Evolutionary conservation across 2,329 filamentous ascomycete species (phyloP).

Genomic region (Fusarium illudens): DNA sequence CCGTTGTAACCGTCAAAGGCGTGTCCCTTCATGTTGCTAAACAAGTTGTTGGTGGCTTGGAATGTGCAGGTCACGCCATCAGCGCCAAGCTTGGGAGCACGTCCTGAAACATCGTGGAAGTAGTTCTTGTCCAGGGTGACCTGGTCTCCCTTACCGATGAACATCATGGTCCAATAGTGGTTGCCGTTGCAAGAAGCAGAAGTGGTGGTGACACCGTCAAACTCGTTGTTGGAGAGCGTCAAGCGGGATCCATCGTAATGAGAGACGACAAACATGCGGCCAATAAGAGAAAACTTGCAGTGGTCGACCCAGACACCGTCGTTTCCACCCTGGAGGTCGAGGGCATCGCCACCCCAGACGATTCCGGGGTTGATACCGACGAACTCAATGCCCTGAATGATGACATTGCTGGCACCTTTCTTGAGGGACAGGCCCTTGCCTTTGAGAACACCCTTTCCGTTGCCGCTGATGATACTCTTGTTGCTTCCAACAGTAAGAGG

Average conservation of each 20-base stretch:
- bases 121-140: slow-evolving; percentile 41
- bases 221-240: slow-evolving; percentile 52
- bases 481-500: slow-evolving; percentile 41
- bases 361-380: slow-evolving; percentile 53
- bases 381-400: slow-evolving; percentile 60
- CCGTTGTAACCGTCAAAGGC: slow-evolving; percentile 60
- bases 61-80: slow-evolving; percentile 31
- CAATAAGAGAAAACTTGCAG: slow-evolving; percentile 52
- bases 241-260: slow-evolving; percentile 46
- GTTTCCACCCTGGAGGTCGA: slow-evolving; percentile 49
- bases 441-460: slow-evolving; percentile 40
- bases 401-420: slow-evolving; percentile 56
- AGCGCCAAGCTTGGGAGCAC: slow-evolving; percentile 45
- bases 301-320: slow-evolving; percentile 47
- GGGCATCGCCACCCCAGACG: slow-evolving; percentile 46
- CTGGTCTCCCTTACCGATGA: slow-evolving; percentile 41
- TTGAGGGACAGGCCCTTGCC: slow-evolving; percentile 56
- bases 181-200: slow-evolving; percentile 44
- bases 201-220: slow-evolving; percentile 47
- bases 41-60: slow-evolving; percentile 43
- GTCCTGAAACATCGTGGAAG: slow-evolving; percentile 42
- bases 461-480: slow-evolving; percentile 41
- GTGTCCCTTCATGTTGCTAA: slow-evolving; percentile 49
- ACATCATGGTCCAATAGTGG: slow-evolving; percentile 48
- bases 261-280: slow-evolving; percentile 51